Conservation (phyloP, 495 filamentous ascomycete genomes). For the Neurospora africana region DNA sequence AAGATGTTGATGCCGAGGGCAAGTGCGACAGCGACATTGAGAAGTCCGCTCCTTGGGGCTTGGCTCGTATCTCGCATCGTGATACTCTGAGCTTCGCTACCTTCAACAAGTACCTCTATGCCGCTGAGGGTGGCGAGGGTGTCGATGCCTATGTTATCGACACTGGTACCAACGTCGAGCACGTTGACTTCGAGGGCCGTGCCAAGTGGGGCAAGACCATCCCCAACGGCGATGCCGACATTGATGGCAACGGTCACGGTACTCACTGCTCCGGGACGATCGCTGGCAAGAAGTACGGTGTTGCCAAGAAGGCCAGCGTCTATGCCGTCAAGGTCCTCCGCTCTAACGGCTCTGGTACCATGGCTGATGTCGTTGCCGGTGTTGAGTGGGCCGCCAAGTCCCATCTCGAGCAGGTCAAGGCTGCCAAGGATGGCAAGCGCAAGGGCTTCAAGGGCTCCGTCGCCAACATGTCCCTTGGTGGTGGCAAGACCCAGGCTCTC, state of each 20-base stretch:
- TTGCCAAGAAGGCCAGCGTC: slow-evolving; percentile 96
- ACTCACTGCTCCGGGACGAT: slow-evolving; percentile 99
- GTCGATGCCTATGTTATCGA: slow-evolving; percentile 99
- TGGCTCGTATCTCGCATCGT: slow-evolving; percentile 95
- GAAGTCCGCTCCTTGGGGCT: slow-evolving; percentile 93
- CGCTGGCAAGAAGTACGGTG: slow-evolving; percentile 96
- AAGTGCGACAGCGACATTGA: slow-evolving; percentile 46
- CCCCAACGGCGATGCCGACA: slow-evolving; percentile 69
- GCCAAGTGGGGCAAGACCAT: slow-evolving; percentile 96
- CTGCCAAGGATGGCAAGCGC: slow-evolving; percentile 69
- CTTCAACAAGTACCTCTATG: slow-evolving; percentile 97
- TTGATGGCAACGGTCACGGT: slow-evolving; percentile 96
- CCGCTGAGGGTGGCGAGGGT: slow-evolving; percentile 85
- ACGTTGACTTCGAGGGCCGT: slow-evolving; percentile 95
- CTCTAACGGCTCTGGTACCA: slow-evolving; percentile 94
- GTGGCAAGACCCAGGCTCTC: slow-evolving; percentile 83
- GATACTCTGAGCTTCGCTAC: slow-evolving; percentile 73
- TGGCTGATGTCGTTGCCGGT: slow-evolving; percentile 97
- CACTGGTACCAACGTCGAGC: slow-evolving; percentile 85
- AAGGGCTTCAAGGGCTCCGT: slow-evolving; percentile 98
- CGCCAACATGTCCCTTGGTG: slow-evolving; percentile 98
- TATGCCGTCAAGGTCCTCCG: slow-evolving; percentile 96
- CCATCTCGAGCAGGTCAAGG: slow-evolving; percentile 63
- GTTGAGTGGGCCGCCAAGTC: slow-evolving; percentile 86
- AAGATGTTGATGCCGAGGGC: slow-evolving; percentile 15